A percentile compares a stretch with the other conserved stretches of the same genome.
Conservation (phyloP, 495 filamentous ascomycete genomes). For the Aspergillus heteromorphus region DNA sequence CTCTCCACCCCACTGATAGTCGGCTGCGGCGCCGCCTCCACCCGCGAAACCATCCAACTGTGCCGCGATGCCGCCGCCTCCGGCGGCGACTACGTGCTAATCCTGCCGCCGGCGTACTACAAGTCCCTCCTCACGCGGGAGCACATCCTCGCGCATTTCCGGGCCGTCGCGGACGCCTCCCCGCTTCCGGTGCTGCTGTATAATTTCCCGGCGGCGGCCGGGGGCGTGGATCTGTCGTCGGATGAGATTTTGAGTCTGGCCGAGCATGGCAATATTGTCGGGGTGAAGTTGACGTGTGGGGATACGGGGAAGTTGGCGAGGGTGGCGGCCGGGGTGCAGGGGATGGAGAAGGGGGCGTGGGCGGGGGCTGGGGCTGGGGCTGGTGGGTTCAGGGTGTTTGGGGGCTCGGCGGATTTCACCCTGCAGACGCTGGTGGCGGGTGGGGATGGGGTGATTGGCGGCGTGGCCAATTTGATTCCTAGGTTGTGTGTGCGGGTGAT, state of each 20-base stretch:
- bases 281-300: constrained; percentile 88
- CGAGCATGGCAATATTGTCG: constrained; percentile 79
- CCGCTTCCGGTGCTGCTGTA: constrained; percentile 89
- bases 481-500: constrained; percentile 67
- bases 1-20: constrained; percentile 78
- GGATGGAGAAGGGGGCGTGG: constrained; percentile 9
- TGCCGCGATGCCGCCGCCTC: constrained; percentile 69
- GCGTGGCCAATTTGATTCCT: constrained; percentile 79
- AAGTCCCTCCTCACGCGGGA: constrained; percentile 53
- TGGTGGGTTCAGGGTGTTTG: constrained; percentile 76
- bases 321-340: constrained; percentile 59
- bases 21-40: constrained; percentile 77
- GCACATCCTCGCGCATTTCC: constrained; percentile 68
- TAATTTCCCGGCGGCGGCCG: constrained; percentile 82
- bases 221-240: constrained; percentile 76
- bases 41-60: constrained; percentile 77
- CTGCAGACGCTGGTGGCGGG: constrained; percentile 80
- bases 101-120: constrained; percentile 87
- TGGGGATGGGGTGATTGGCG: constrained; percentile 79
- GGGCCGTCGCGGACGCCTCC: constrained; percentile 68
- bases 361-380: constrained; percentile 25
- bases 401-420: constrained; percentile 87
- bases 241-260: constrained; percentile 71
- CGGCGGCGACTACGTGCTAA: constrained; percentile 78
- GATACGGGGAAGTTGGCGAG: constrained; percentile 90